Evolutionary conservation across 2,329 filamentous ascomycete genomes (phyloP), one percentile per base, ranked within the genome.

Genomic region (Lecanosticta acicola): DNA sequence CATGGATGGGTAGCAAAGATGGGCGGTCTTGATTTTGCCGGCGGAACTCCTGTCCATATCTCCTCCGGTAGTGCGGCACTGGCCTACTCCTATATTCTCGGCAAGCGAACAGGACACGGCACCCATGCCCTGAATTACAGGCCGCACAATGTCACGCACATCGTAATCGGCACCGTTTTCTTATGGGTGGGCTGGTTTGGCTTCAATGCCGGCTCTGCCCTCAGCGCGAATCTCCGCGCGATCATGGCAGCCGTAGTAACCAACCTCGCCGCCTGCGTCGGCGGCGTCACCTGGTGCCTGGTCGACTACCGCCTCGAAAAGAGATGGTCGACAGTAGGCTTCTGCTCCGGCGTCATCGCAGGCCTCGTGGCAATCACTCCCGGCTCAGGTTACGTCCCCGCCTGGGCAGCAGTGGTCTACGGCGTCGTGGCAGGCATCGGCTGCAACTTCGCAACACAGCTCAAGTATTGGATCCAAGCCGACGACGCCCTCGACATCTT

Each of bases 171-270:
- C 21, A 94, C 89, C 2, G 87, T 94, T 38, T 94, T 95, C 70
- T 81, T 95, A 13, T 95, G 89, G 88, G 85, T 94, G 13, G 89
- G 89, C 43, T 95, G 88, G 89, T 94, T 94, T 61, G 89, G 89
- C 39, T 95, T 95, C 80, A 95, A 98, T 76, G 93, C 91, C 60
- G 93, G 93, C 54, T 96, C 90, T 18, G 75, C 91, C 32, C 95
- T 96, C 59, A 90, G 91, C 58, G 62, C 62, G 32, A 63, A 62
- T 48, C 78, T 97, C 43, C 86, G 89, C 39, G 87, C 87, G 36
- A 78, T 94, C 58, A 88, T 94, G 83, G 89, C 89, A 36, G 85
- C 85, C 9, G 76, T 91, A 1, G 86, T 91, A 35, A 94, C 89
- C 43, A 93, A 94, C 65, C 71, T 94, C 21, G 83, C 88, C 18